Conservation (phyloP, 1,284 basidiomycete species). For the Inonotus hispidus region DNA sequence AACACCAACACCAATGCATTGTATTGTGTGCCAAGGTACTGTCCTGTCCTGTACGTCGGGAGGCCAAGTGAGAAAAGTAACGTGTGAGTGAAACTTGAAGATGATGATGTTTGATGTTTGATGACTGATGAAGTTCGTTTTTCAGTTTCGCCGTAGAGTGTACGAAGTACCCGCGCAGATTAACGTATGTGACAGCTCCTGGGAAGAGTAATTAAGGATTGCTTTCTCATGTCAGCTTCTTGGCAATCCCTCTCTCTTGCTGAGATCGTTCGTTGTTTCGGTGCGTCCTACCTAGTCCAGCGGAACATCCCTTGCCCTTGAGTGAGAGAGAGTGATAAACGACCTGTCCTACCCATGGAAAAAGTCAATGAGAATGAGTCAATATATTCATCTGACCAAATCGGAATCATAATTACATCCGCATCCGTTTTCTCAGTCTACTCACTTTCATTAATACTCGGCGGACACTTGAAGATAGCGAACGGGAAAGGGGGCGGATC, state of each 20-base stretch:
- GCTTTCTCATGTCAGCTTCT: neutral
- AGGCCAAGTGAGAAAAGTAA: neutral
- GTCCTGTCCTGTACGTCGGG: neutral
- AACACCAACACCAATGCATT: no score
- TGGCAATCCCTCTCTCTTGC: neutral
- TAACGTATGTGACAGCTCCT: neutral
- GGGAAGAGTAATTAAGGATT: neutral
- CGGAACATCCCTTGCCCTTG: no score
- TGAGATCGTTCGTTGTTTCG: neutral
- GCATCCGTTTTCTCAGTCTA: neutral
- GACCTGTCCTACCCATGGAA: neutral
- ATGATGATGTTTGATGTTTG: neutral
- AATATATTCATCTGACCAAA: neutral
- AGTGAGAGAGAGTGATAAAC: neutral
- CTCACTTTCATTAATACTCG: neutral
- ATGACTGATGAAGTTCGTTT: no score
- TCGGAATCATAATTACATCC: neutral
- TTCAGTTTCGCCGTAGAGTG: conserved; percentile 13
- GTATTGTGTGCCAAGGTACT: neutral
- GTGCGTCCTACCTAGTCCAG: neutral
- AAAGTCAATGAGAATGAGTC: no score
- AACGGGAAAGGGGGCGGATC: neutral
- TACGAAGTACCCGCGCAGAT: conserved; percentile 19
- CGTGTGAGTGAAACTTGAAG: neutral
- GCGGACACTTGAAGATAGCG: neutral